Base-by-base conservation (phyloP, 768 basidiomycete genomes). In the Arthromyces matolae region DNA sequence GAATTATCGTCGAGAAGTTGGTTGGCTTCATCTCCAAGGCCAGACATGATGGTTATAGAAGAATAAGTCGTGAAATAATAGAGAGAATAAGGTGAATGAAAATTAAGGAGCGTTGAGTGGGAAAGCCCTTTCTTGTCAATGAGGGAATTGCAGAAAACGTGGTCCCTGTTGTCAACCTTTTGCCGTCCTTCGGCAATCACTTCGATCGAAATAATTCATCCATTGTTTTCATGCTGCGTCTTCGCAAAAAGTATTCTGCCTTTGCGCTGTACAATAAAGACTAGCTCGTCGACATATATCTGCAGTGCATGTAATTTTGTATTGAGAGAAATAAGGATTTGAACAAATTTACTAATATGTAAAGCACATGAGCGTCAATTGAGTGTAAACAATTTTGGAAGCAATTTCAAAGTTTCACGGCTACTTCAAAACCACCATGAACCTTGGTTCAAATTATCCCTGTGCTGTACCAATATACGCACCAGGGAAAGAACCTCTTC, bases 401-500 rank as follows among this genome's bases (percentile, higher is more conserved):
- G 39, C 45, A 53, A 51, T 53, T 53, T 53, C 44, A 32, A 13
- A n/a, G 14, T 6, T 31, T 8, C 20, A 35, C 23, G 8, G 42
- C 38, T 37, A 43, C n/a, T n/a, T n/a, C n/a, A 49, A 49, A 44
- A 53, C 29, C 32, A 44, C 41, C 36, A 55, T 56, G 54, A 56
- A 50, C 47, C 47, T 38, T 33, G 50, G 47, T 38, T 50, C 56
- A 45, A 52, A 41, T 14, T 56, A 35, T 53, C 77, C 75, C 14
- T 69, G 73, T 49, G 73, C 81, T 39, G 80, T 84, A 33, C 93
- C 93, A 28, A 67, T 93, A 54, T 93, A 84, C 66, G 79, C 86
- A 9, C 78, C 84, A n/a, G 91, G 91, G 29, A 86, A 84, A 66
- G 93, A 93, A 62, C 90, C 89, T 28, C 75, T 93, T 33, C 93